Conservation (phyloP, 805 yeast species). For the Hanseniaspora taiwanica region DNA sequence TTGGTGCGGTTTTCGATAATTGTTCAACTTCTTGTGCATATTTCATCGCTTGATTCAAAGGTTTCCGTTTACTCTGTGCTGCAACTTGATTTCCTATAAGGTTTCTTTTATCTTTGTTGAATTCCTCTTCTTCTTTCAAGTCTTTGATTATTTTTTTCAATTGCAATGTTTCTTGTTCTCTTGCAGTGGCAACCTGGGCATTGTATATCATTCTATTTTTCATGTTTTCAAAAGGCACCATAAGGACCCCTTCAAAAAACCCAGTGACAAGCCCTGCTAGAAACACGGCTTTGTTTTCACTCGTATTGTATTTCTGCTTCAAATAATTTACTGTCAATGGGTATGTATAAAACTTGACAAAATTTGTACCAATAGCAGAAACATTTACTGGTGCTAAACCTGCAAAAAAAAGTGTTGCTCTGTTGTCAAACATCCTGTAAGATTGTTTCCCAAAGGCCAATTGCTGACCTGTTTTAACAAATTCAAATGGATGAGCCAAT, state of each 20-base stretch:
- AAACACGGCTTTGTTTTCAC: constrained; percentile 62
- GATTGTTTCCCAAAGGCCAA: constrained; percentile 24
- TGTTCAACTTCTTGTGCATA: constrained; percentile 1
- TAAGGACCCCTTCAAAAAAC: constrained; percentile 62
- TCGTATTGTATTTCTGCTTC: constrained; percentile 10
- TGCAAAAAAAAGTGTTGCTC: constrained; percentile 26
- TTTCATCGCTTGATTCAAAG: constrained; percentile 2
- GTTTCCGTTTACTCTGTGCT: constrained; percentile 5
- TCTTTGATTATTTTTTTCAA: background rate
- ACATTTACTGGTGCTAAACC: constrained; percentile 69
- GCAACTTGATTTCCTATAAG: no score
- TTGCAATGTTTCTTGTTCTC: background rate
- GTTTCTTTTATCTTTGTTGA: background rate
- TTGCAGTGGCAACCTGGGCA: background rate
- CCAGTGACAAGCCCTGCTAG: constrained; percentile 80
- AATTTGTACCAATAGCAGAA: constrained; percentile 64
- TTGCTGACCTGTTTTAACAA: constrained; percentile 51
- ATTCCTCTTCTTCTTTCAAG: background rate
- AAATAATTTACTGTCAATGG: constrained; percentile 1
- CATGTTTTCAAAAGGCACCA: constrained; percentile 84
- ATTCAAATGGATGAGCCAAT: constrained; percentile 60
- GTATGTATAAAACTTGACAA: constrained; percentile 35
- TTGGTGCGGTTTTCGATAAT: constrained; percentile 20
- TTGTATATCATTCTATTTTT: constrained; percentile 54
- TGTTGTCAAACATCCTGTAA: constrained; percentile 15